Conservation (phyloP, 768 basidiomycete genomes). For the Termitomyces sp. region DNA sequence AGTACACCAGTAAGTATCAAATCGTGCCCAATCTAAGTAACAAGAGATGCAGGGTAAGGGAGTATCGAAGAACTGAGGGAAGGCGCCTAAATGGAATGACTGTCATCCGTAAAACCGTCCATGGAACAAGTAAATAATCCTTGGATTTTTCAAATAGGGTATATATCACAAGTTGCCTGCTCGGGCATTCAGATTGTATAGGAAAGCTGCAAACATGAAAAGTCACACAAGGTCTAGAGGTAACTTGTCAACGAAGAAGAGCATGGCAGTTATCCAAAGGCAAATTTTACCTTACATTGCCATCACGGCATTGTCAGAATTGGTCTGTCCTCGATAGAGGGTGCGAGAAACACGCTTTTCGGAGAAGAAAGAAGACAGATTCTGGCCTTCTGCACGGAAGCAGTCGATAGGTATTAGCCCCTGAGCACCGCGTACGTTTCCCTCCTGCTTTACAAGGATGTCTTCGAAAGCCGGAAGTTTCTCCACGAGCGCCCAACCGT, state of each 20-base stretch:
- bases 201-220: neutral
- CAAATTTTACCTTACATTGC: neutral
- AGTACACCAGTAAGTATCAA: neutral
- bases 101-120: neutral
- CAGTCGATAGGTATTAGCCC: conserved; percentile 75
- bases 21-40: too few relatives aligned
- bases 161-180: neutral
- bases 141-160: neutral
- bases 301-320: neutral
- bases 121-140: neutral
- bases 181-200: neutral
- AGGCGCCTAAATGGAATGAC: neutral
- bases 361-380: conserved; percentile 45
- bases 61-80: neutral
- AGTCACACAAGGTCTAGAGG: neutral
- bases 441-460: conserved; percentile 24
- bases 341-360: conserved; percentile 37
- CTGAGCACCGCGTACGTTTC: conserved; percentile 10
- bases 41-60: neutral
- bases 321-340: neutral
- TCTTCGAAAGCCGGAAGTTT: conserved; percentile 24
- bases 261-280: neutral
- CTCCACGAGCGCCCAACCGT: conserved; percentile 70
- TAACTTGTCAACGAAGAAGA: neutral
- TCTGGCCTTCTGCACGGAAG: conserved; percentile 45